A percentile compares a stretch with the other conserved stretches of the same genome.
Evolutionary conservation across 345 rosid species (phyloP).

Genomic region (Triadica sebifera): DNA sequence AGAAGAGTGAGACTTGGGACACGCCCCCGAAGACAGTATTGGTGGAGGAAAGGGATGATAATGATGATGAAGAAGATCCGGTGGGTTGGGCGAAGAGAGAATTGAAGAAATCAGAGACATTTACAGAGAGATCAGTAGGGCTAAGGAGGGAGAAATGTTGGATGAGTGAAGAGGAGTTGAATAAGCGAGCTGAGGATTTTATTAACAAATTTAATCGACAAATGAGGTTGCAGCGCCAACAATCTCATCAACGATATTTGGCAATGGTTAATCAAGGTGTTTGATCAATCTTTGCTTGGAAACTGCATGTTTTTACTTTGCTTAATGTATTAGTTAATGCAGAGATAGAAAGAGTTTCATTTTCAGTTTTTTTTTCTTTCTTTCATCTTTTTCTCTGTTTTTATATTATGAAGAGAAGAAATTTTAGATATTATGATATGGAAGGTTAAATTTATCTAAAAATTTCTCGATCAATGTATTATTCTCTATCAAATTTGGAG

Average conservation of each 20-base stretch:
- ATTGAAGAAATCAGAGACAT: slow-evolving; percentile 39
- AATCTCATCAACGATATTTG: slow-evolving; percentile 35
- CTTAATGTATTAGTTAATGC: too few relatives aligned
- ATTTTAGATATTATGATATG: too few relatives aligned
- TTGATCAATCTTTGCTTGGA: neutral
- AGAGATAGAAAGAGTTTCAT: too few relatives aligned
- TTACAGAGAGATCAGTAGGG: slow-evolving; percentile 26
- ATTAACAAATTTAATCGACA: slow-evolving; percentile 41
- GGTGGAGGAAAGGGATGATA: neutral
- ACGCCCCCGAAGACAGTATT: slow-evolving; percentile 20
- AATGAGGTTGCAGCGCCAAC: slow-evolving; percentile 44
- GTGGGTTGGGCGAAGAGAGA: slow-evolving; percentile 26
- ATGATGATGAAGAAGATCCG: neutral
- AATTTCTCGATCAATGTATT: too few relatives aligned
- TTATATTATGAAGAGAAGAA: too few relatives aligned
- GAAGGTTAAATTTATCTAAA: too few relatives aligned
- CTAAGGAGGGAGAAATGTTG: slow-evolving; percentile 33
- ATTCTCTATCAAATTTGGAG: too few relatives aligned
- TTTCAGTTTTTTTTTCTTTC: too few relatives aligned
- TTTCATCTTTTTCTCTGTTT: too few relatives aligned
- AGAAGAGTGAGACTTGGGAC: slow-evolving; percentile 48
- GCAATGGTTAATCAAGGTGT: slow-evolving; percentile 24
- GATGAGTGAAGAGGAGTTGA: slow-evolving; percentile 46
- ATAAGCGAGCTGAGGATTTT: slow-evolving; percentile 44
- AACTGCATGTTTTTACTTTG: too few relatives aligned